Conservation (phyloP, 2,329 filamentous ascomycete genomes). For the Aureobasidium sp. region DNA sequence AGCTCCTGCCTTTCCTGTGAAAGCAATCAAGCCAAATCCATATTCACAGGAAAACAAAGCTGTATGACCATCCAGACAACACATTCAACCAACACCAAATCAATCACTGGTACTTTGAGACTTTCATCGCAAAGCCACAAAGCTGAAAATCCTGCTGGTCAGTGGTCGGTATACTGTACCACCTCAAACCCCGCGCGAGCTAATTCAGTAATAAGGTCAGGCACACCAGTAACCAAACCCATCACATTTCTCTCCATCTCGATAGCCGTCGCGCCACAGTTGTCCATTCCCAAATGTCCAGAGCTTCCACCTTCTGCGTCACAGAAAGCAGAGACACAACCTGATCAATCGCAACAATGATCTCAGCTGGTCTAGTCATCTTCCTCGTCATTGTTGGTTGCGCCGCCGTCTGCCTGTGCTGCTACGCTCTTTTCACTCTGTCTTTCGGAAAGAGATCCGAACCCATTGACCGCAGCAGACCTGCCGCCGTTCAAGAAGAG, state of each 20-base stretch:
- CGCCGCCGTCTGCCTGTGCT: constrained; percentile 9
- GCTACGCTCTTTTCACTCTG: constrained; percentile 6
- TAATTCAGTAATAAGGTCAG: background rate
- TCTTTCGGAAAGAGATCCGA: constrained; percentile 2
- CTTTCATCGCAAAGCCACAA: background rate
- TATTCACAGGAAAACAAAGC: background rate
- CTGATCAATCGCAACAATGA: background rate
- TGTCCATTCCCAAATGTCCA: background rate
- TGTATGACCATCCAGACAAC: background rate
- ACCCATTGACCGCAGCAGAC: constrained; percentile 1
- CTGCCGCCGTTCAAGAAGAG: constrained; percentile 15
- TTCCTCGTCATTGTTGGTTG: constrained; percentile 16
- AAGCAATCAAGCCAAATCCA: background rate
- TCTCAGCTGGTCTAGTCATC: constrained; percentile 12
- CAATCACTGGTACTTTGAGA: background rate
- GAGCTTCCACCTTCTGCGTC: background rate
- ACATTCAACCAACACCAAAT: background rate
- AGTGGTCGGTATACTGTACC: constrained; percentile 10
- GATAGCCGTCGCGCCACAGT: background rate
- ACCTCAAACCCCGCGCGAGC: constrained; percentile 8
- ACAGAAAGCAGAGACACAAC: background rate
- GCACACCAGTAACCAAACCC: background rate
- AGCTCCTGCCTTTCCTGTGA: background rate
- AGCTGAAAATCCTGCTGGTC: constrained; percentile 5
- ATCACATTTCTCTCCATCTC: background rate